Percentiles rank a stretch among this genome's conserved stretches.
Conservation (phyloP, 257 asterid species). For the Nicotiana knightiana region DNA sequence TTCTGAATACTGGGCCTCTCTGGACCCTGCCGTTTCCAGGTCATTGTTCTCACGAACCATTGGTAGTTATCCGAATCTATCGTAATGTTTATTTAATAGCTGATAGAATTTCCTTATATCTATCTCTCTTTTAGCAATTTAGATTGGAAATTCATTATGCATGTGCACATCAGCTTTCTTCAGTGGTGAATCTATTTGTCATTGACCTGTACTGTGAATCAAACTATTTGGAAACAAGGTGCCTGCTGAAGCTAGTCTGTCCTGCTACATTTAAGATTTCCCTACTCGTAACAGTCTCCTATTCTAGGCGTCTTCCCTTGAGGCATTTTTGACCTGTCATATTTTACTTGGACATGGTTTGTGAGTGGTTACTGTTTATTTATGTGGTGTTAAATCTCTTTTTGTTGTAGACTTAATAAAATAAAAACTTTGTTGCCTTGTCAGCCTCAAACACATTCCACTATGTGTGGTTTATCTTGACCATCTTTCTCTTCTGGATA, state of each 20-base stretch:
- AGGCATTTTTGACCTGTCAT: neutral
- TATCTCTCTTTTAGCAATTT: neutral
- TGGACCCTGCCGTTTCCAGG: neutral
- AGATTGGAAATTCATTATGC: neutral
- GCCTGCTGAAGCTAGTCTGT: neutral
- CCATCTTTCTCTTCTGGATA: conserved; percentile 3
- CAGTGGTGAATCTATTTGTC: neutral
- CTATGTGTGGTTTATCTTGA: neutral
- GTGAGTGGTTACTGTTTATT: neutral
- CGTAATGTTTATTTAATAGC: neutral
- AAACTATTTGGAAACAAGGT: neutral
- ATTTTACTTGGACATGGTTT: neutral
- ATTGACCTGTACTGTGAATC: neutral
- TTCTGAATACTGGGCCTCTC: neutral
- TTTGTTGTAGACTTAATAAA: neutral
- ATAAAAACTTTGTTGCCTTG: neutral
- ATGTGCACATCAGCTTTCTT: neutral
- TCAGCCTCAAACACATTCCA: neutral
- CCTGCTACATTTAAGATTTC: neutral
- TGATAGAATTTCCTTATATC: neutral
- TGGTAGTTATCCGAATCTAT: neutral
- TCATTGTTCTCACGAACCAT: neutral
- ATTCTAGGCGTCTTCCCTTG: neutral
- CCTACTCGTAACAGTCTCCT: neutral
- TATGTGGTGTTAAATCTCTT: neutral